Percentiles rank a stretch among this genome's conserved stretches.
Conservation (phyloP, 2,329 filamentous ascomycete genomes). For the Elsinoe fawcettii region DNA sequence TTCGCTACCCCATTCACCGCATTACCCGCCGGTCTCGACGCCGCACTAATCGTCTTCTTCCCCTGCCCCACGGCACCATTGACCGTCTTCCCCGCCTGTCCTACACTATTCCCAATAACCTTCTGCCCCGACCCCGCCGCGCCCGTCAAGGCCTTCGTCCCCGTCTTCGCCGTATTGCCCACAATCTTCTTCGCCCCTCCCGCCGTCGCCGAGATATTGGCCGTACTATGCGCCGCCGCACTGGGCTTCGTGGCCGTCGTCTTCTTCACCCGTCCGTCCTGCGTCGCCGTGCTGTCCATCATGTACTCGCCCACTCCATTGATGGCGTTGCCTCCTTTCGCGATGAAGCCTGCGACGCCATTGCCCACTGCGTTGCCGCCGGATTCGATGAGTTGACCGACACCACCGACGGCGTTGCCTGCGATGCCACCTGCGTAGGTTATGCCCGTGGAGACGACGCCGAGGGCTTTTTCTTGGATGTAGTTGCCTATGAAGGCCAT, state of each 20-base stretch:
- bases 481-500: constrained; percentile 26
- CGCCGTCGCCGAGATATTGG: constrained; percentile 16
- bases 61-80: background rate
- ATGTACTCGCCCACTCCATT: constrained; percentile 30
- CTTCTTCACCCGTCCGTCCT: constrained; percentile 22
- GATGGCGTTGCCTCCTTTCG: constrained; percentile 29
- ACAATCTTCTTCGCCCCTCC: constrained; percentile 16
- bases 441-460: constrained; percentile 28
- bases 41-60: constrained; percentile 10
- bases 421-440: constrained; percentile 32
- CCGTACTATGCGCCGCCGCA: constrained; percentile 13
- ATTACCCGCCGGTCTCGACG: constrained; percentile 8
- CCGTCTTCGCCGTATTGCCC: constrained; percentile 10
- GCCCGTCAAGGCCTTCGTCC: constrained; percentile 15
- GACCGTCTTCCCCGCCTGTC: constrained; percentile 6
- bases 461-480: constrained; percentile 27
- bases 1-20: background rate
- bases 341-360: constrained; percentile 29
- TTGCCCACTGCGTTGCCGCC: constrained; percentile 28
- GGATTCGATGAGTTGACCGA: constrained; percentile 29
- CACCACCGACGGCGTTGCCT: constrained; percentile 32
- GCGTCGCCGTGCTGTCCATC: constrained; percentile 26
- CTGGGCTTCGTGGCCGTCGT: constrained; percentile 11
- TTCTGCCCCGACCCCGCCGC: constrained; percentile 7
- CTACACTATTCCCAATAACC: background rate